These are phyloP conservation scores for Luvunga scandens DNA, from an alignment of 345 rosid species.

Conservation along the genomic window DNA sequence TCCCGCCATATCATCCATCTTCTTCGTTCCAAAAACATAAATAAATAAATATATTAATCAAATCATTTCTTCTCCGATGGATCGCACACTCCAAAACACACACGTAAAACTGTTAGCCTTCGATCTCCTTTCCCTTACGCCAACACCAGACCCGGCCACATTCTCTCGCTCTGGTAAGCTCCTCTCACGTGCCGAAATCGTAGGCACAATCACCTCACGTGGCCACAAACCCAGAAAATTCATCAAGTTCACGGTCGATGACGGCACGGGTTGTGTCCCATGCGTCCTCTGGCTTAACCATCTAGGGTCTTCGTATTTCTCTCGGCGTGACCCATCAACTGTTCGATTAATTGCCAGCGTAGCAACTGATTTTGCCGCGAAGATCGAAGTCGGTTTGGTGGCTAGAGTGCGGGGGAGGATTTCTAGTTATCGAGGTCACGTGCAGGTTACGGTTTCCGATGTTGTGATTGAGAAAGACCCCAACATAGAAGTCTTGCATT, in stretches of 20 bases:
- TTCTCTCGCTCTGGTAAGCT: constrained; percentile 31
- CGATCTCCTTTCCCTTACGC: constrained; percentile 44
- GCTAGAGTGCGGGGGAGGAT: constrained; percentile 75
- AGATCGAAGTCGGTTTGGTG: constrained; percentile 47
- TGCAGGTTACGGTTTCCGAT: constrained; percentile 66
- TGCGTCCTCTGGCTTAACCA: constrained; percentile 92
- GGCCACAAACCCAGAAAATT: constrained; percentile 50
- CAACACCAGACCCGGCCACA: constrained; percentile 30
- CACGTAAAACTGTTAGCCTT: constrained; percentile 60
- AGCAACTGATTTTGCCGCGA: constrained; percentile 45
- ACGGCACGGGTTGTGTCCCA: constrained; percentile 61
- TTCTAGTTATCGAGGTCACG: constrained; percentile 44
- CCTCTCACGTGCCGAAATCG: constrained; percentile 60
- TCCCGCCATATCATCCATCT: constrained; percentile 4
- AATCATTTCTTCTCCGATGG: constrained; percentile 21
- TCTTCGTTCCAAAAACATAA: not conserved
- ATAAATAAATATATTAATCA: not conserved
- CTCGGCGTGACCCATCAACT: constrained; percentile 36
- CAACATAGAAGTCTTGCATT: constrained; percentile 72
- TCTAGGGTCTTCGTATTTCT: constrained; percentile 49
- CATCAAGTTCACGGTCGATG: constrained; percentile 63
- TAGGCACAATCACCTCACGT: constrained; percentile 53
- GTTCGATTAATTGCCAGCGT: constrained; percentile 45
- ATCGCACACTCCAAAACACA: constrained; percentile 33
- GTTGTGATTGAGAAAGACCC: constrained; percentile 74